These are phyloP conservation scores for Coemansia nantahalensis DNA, from an alignment of 192 early-diverging fungal species.

Conservation along the genomic window DNA sequence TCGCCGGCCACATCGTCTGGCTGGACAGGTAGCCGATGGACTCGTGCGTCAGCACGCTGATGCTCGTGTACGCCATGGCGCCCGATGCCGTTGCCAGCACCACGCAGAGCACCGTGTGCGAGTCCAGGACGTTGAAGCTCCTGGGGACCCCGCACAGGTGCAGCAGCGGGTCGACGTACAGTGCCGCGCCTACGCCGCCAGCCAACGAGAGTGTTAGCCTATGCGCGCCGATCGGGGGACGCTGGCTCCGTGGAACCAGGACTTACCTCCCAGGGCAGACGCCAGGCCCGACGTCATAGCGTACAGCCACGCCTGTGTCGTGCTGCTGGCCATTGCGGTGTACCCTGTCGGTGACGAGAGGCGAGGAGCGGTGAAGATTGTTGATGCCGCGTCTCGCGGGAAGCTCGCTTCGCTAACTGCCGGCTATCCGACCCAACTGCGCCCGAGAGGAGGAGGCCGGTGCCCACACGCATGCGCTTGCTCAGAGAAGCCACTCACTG, in stretches of 20 bases:
- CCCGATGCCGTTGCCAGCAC: conserved; percentile 40
- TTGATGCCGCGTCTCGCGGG: too few species aligned
- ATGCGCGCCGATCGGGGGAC: neutral
- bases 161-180: conserved; percentile 43
- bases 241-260: neutral
- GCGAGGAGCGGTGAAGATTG: too few species aligned
- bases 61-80: conserved; percentile 50
- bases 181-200: conserved; percentile 23
- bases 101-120: conserved; percentile 39
- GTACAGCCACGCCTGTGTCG: conserved; percentile 37
- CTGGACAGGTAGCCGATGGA: conserved; percentile 31
- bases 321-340: conserved; percentile 13
- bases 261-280: conserved; percentile 41
- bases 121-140: conserved; percentile 37
- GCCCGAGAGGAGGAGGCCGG: too few species aligned
- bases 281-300: conserved; percentile 45
- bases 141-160: conserved; percentile 26
- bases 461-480: too few species aligned
- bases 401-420: too few species aligned
- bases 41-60: conserved; percentile 32
- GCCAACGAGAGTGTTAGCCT: neutral
- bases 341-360: too few species aligned
- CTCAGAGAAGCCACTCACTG: too few species aligned
- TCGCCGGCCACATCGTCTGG: conserved; percentile 5
- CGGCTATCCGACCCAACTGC: too few species aligned